Evolutionary conservation across 495 filamentous ascomycete species (phyloP).

Genomic region (Platismatia glauca): DNA sequence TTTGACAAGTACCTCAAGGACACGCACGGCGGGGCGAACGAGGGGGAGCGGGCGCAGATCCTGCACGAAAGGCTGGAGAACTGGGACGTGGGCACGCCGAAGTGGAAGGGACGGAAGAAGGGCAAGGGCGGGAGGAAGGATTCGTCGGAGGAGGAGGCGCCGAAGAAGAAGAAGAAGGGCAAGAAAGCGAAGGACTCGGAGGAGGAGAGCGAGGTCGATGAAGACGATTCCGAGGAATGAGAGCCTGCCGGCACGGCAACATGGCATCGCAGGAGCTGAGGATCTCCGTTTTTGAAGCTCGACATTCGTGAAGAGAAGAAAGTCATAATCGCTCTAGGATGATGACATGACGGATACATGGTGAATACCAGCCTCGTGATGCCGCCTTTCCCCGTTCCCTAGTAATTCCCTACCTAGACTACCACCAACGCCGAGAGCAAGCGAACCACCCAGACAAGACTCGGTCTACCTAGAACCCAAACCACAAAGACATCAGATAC

Average conservation of each 20-base stretch:
- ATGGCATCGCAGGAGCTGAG: not conserved
- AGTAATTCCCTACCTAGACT: too few species aligned
- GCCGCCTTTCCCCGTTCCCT: too few species aligned
- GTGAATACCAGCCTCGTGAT: too few species aligned
- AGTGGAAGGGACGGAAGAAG: not conserved
- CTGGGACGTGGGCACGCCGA: not conserved
- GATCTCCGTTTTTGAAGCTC: not conserved
- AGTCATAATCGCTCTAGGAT: too few species aligned
- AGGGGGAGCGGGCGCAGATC: not conserved
- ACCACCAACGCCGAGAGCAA: too few species aligned
- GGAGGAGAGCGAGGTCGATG: not conserved
- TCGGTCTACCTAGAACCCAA: too few species aligned
- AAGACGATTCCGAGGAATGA: not conserved
- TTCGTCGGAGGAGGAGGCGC: not conserved
- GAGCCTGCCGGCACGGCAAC: not conserved
- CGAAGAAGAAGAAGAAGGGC: not conserved
- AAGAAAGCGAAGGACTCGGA: not conserved
- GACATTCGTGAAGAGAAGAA: not conserved
- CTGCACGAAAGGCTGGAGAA: not conserved
- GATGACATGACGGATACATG: too few species aligned
- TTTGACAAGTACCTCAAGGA: not conserved
- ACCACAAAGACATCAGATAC: too few species aligned
- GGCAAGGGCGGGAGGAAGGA: not conserved
- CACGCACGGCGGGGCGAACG: not conserved
- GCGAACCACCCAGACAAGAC: too few species aligned